Evolutionary conservation across 768 basidiomycete species (phyloP).

Genomic region (Gloeopeniophorella convolvens): DNA sequence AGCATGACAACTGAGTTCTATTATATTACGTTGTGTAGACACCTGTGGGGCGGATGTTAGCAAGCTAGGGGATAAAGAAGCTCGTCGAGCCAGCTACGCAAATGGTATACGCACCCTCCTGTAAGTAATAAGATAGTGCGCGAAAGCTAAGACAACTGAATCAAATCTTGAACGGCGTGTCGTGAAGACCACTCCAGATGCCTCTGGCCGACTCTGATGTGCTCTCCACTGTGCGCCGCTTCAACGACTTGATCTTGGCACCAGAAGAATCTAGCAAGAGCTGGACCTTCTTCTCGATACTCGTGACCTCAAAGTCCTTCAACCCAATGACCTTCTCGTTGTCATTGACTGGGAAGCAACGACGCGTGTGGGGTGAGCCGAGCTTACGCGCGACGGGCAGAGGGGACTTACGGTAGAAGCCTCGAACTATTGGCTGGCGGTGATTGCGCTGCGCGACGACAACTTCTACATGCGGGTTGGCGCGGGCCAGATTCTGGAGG

Average conservation of each 20-base stretch:
- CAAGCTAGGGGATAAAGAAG: not conserved
- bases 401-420: constrained; percentile 63
- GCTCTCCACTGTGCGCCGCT: constrained; percentile 67
- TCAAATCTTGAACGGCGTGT: constrained; percentile 54
- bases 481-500: constrained; percentile 55
- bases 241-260: constrained; percentile 74
- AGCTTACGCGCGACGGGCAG: constrained; percentile 3
- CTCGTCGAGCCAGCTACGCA: no score
- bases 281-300: constrained; percentile 71
- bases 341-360: constrained; percentile 57
- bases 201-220: constrained; percentile 76
- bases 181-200: constrained; percentile 86
- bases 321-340: constrained; percentile 85
- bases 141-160: not conserved
- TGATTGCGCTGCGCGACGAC: constrained; percentile 72
- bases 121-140: constrained; percentile 1
- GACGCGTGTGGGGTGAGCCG: constrained; percentile 9
- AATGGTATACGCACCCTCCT: constrained; percentile 4
- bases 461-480: constrained; percentile 80
- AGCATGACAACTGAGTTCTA: not conserved
- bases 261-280: constrained; percentile 85
- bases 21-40: not conserved
- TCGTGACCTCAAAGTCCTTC: constrained; percentile 65
- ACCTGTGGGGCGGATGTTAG: not conserved
- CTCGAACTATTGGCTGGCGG: constrained; percentile 74